Evolutionary conservation across 306 rosid species (phyloP), one percentile per base, ranked within the genome.

Genomic region (Heteromeles arbutifolia): DNA sequence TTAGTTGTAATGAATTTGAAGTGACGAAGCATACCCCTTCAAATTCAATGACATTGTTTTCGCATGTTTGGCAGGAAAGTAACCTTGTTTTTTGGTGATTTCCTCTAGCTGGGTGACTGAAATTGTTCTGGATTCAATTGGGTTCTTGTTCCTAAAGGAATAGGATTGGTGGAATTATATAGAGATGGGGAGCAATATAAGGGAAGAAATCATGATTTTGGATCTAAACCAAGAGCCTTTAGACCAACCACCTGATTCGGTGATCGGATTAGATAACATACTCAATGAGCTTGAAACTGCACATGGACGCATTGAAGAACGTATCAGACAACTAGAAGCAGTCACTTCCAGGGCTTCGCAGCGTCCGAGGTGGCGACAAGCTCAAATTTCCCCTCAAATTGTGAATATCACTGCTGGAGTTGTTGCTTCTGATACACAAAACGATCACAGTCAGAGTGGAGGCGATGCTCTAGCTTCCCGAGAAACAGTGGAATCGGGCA

Each of bases 231-330:
- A 76, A 57, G 82, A 83, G 57, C 91, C 88, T 77, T 67, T 56
- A 69, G 84, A 78, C 56, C 84, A 75, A 28, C 77, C 79, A 50
- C 82, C 50, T 80, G 63, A 74, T 77, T 76, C 96, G 10, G 82
- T 29, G n/a, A 5, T 52, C 68, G 84, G 82, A 71, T 77, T 85
- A 43, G 91, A 84, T 73, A 74, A 86, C 69, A 70, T 88, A 52
- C 77, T 83, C 64, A 78, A 84, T 69, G 98, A 90, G 53, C 84
- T 87, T 18, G 97, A 85, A 80, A 83, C 86, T 37, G 75, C 83
- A 3, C 85, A 90, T 57, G 88, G 73, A 67, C 89, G 58, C 62
- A 89, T 90, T 44, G 90, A 88, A 78, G 96, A 85, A 25, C 90
- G 89, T 6, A 75, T 90, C 53, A 81, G 90, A 66, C 83, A 75